Evolutionary conservation across 1,284 basidiomycete genomes (phyloP).

Genomic region (Fereydounia khargensis): DNA sequence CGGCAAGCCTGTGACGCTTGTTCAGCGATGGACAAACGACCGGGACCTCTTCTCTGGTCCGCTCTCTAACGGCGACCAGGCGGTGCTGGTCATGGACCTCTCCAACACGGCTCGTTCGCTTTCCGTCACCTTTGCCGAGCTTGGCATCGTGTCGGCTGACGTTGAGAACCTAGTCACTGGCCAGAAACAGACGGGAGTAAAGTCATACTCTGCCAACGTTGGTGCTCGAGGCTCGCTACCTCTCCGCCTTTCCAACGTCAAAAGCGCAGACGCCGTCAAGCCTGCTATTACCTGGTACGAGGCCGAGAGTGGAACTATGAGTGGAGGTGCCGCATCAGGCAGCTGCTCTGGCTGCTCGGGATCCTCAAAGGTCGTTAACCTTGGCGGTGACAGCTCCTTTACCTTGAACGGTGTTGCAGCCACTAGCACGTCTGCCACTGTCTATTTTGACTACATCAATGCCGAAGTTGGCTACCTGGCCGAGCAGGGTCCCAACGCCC

Average conservation of each 20-base stretch:
- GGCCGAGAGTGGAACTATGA: conserved; percentile 9
- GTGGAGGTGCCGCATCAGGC: conserved; percentile 4
- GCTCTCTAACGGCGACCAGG: conserved; percentile 25
- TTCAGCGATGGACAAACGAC: conserved; percentile 25
- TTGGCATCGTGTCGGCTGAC: conserved; percentile 20
- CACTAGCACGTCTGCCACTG: conserved; percentile 4
- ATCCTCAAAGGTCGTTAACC: conserved; percentile 19
- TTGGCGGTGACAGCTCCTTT: conserved; percentile 7
- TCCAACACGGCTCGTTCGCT: conserved; percentile 11
- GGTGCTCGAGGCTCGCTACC: conserved; percentile 24
- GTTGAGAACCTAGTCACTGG: conserved; percentile 22
- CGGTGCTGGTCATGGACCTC: conserved; percentile 27
- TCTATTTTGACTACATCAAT: conserved; percentile 41
- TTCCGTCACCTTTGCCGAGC: conserved; percentile 22
- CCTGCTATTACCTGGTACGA: conserved; percentile 13
- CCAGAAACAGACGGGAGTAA: conserved; percentile 1
- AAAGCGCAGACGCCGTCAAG: conserved; percentile 1
- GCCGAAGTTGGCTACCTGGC: conserved; percentile 22
- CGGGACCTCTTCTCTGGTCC: conserved; percentile 24
- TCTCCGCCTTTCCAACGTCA: conserved; percentile 22
- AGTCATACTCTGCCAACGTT: conserved; percentile 13
- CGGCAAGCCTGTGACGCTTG: conserved; percentile 37
- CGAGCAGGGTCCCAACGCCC: conserved; percentile 13
- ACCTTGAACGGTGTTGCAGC: conserved; percentile 15
- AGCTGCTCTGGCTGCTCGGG: conserved; percentile 24